A percentile compares a stretch with the other conserved stretches of the same genome.
phyloP scores from a whole-genome alignment of 306 rosid species.

The Prunus campanulata region DNA sequence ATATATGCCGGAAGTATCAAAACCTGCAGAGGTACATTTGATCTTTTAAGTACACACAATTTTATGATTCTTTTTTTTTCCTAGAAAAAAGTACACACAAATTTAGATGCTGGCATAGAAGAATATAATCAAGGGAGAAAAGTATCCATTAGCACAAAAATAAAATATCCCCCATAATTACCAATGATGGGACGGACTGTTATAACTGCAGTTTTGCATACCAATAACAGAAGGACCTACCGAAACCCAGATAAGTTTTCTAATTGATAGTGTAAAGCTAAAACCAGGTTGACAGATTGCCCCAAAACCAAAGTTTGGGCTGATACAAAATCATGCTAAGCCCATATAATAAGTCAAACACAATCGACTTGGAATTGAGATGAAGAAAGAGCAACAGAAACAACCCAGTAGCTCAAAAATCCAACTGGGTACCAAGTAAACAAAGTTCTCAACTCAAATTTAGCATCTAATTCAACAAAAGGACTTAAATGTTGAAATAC shows the following conservation, averaged over 20 bases:
- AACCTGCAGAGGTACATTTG: neutral
- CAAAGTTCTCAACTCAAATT: slow-evolving; percentile 27
- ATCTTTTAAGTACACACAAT: neutral
- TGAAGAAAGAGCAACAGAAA: neutral
- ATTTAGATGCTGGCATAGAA: neutral
- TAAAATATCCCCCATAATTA: neutral
- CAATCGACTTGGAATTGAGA: neutral
- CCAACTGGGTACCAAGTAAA: slow-evolving; percentile 31
- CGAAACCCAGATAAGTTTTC: slow-evolving; percentile 1
- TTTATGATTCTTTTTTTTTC: too few relatives aligned
- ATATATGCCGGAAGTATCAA: neutral
- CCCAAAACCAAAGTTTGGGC: neutral
- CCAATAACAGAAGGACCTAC: neutral
- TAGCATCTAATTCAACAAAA: slow-evolving; percentile 10
- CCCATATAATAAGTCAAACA: slow-evolving; percentile 1
- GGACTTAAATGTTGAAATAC: slow-evolving; percentile 20
- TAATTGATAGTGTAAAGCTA: neutral
- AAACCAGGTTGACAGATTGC: neutral
- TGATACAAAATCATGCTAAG: neutral
- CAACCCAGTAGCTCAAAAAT: slow-evolving; percentile 16
- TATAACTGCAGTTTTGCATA: neutral
- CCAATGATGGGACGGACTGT: neutral
- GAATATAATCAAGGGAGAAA: neutral
- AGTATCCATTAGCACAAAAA: neutral
- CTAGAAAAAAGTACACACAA: neutral